These are phyloP conservation scores for Xerocomus brunneocitrinus DNA, from an alignment of 768 basidiomycete genomes.

Conservation along the genomic window DNA sequence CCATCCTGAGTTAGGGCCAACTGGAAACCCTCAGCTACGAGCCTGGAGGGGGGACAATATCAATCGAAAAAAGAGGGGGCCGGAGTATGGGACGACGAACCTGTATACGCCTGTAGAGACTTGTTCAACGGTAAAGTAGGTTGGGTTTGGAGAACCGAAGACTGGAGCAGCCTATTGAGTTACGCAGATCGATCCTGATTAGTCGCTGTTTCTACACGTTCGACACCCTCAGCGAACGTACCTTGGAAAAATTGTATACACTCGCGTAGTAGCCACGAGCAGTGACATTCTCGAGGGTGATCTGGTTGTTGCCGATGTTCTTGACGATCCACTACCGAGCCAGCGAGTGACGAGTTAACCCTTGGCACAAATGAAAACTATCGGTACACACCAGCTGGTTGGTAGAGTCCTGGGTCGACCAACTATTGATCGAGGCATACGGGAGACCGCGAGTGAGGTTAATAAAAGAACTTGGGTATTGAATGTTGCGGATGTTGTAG, in stretches of 20 bases:
- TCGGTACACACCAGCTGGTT: not conserved
- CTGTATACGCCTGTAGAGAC: not conserved
- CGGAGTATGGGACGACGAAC: not conserved
- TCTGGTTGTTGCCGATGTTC: not conserved
- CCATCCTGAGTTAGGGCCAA: not conserved
- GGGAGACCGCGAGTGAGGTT: not conserved
- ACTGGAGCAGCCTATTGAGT: not conserved
- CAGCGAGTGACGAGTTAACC: not conserved
- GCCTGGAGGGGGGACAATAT: not conserved
- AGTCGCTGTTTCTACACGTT: not conserved
- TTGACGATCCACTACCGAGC: not conserved
- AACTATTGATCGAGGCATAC: not conserved
- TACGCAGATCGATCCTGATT: not conserved
- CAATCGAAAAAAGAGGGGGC: not conserved
- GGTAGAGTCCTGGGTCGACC: too few relatives aligned
- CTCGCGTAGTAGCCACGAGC: not conserved
- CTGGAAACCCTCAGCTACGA: not conserved
- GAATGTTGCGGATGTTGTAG: not conserved
- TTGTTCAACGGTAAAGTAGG: not conserved
- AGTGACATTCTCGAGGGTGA: not conserved
- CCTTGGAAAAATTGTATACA: not conserved
- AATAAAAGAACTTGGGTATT: not conserved
- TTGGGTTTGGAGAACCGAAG: not conserved
- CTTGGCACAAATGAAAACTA: not conserved
- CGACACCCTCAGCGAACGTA: not conserved